These are phyloP conservation scores for Teunomyces lycoperdinae DNA, from an alignment of 805 yeast species.

Conservation along the genomic window DNA sequence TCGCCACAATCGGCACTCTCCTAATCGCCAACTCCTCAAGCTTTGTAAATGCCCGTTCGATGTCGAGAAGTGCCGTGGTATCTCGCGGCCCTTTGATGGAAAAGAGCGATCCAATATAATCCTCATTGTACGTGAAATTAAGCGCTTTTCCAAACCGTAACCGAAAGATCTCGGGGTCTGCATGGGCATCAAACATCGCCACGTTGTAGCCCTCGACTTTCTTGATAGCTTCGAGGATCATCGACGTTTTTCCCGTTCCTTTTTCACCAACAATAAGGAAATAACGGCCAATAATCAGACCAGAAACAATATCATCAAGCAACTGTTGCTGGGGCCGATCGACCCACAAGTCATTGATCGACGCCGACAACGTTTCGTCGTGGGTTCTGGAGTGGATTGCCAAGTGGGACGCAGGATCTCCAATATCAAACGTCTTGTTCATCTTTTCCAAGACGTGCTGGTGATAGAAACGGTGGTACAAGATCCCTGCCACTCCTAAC, in stretches of 20 bases:
- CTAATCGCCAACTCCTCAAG: conserved; percentile 68
- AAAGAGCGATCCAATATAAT: conserved; percentile 77
- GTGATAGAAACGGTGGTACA: conserved; percentile 63
- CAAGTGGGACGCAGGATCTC: conserved; percentile 62
- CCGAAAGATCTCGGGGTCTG: conserved; percentile 80
- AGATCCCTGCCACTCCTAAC: conserved; percentile 68
- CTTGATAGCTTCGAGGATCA: conserved; percentile 68
- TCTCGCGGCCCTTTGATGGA: conserved; percentile 83
- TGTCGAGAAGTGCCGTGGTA: conserved; percentile 76
- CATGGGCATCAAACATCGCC: conserved; percentile 75
- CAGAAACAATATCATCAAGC: conserved; percentile 63
- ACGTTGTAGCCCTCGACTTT: conserved; percentile 62
- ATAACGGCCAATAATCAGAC: conserved; percentile 65
- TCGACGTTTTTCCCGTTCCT: conserved; percentile 82
- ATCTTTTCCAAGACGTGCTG: conserved; percentile 61
- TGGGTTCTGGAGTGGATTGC: conserved; percentile 50
- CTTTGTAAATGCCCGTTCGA: conserved; percentile 77
- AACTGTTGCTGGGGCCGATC: conserved; percentile 64
- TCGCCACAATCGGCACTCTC: conserved; percentile 37
- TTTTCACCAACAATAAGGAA: conserved; percentile 76
- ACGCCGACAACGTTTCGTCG: conserved; percentile 17
- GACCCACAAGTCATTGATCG: conserved; percentile 50
- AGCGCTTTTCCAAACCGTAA: conserved; percentile 74
- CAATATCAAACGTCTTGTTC: conserved; percentile 61
- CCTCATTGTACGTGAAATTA: conserved; percentile 72